phyloP scores from a whole-genome alignment of 2,329 filamentous ascomycete genomes.

The Fusarium sp. region DNA sequence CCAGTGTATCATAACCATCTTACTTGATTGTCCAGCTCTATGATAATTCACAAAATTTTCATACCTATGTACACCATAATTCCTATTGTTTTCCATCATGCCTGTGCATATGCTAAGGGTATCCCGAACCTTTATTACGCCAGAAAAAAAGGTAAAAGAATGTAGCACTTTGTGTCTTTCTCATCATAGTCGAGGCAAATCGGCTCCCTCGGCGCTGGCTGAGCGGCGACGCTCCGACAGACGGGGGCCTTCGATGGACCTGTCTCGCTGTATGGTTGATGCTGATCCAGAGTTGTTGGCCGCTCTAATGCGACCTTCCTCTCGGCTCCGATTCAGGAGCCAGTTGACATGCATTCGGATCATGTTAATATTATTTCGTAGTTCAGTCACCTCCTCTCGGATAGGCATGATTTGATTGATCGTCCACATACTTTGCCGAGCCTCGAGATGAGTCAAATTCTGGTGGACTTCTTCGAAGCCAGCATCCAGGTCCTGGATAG shows the following conservation, averaged over 20 bases:
- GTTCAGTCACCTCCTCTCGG: slow-evolving; percentile 72
- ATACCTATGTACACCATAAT: slow-evolving; percentile 13
- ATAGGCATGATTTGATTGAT: slow-evolving; percentile 72
- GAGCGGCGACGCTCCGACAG: slow-evolving; percentile 54
- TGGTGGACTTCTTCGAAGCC: slow-evolving; percentile 68
- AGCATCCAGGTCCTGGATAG: slow-evolving; percentile 58
- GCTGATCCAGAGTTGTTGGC: slow-evolving; percentile 52
- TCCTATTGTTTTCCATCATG: slow-evolving; percentile 18
- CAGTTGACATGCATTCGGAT: slow-evolving; percentile 71
- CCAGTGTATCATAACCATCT: not conserved
- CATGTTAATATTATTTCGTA: slow-evolving; percentile 68
- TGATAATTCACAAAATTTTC: not conserved
- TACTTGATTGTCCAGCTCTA: slow-evolving; percentile 17
- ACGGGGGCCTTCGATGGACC: slow-evolving; percentile 43
- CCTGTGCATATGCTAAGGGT: slow-evolving; percentile 36
- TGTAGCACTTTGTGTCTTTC: not conserved
- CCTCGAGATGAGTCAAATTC: slow-evolving; percentile 69
- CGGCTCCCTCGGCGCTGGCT: slow-evolving; percentile 51
- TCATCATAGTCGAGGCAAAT: slow-evolving; percentile 53
- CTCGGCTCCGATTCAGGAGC: slow-evolving; percentile 66
- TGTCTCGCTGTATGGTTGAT: slow-evolving; percentile 49
- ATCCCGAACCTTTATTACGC: slow-evolving; percentile 38
- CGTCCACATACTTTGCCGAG: slow-evolving; percentile 70
- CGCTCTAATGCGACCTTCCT: slow-evolving; percentile 58
- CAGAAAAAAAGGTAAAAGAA: slow-evolving; percentile 11